Base-by-base conservation (phyloP, 768 basidiomycete genomes). In the Mycena capillaripes region DNA sequence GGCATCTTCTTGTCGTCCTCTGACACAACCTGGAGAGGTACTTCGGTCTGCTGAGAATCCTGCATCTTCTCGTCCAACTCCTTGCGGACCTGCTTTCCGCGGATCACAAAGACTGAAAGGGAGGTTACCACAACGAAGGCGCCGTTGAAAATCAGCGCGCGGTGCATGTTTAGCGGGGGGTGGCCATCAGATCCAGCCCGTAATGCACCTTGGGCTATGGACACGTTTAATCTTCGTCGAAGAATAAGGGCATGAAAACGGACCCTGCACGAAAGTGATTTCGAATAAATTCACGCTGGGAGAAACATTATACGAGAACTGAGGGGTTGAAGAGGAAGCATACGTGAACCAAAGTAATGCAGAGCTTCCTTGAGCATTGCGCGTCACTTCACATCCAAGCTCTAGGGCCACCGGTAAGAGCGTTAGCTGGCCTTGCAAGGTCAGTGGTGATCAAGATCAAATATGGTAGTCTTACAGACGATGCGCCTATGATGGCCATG, bases 341-440 rank as follows among this genome's bases (percentile, higher is more conserved):
- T 76, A 94, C 93, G 83, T 82, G 80, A 90, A 91, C 94, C 95
- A 96, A 25, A 95, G 77, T 29, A 94, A 78, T 0, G 94, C 92
- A 0, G 94, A 88, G 70, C 93, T 94, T 2, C 88, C 90, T 68
- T 95, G 92, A 0, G 94, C 89, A 76, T 94, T 95, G 61, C 92
- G 86, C 5, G 94, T 94, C 34, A 96, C 79, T 78, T 96, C 95
- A 50, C 91, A 92, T 16, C 88, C 91, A n/a, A 96, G 89, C 77
- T 96, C 95, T 57, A 96, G 83, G 3, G 85, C 92, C 32, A 95
- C 85, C 1, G 95, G 94, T 3, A 96, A 86, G 81, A 96, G 86
- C 1, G 90, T 87, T 65, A 96, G 48, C 66, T 58, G n/a, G 16
- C n/a, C 23, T 30, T 55, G n/a, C 23, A 52, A 38, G 0, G 36